Base-by-base conservation (phyloP, 768 basidiomycete genomes). In the Russula foetens region DNA sequence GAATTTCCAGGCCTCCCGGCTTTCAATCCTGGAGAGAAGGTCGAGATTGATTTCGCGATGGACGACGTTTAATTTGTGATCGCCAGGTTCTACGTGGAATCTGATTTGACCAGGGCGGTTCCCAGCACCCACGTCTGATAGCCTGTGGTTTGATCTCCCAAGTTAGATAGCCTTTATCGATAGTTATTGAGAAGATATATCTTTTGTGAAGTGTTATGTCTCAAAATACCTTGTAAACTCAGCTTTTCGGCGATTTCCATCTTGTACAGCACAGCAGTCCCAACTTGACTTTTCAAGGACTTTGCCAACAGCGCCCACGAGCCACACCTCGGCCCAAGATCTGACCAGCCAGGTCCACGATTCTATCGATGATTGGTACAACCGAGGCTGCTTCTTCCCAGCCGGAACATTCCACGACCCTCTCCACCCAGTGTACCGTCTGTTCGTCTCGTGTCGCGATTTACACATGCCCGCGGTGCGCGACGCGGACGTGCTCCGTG, bases 11-110 rank as follows among this genome's bases (percentile, higher is more conserved):
- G 97, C 67, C 81, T 98, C 29, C 97, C 97, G 48, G 92, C 96
- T 14, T 98, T 99, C 78, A 90, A 96, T 73, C 96, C 97, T 2
- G 97, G 97, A 58, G 93, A 98, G 77, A 96, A 98, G 76, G 93
- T 99, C 28, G 87, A 92, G 77, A 90, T 95, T 62, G 83, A 88
- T 69, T 80, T 94, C 62, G 83, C 81, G 53, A 90, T 90, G 85
- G 93, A 95, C 71, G 93, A 97, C 72, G 82, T 94, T 63, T 96
- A 45, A 60, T 21, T 7, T 8, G 19, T 35, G 35, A 12, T 35
- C 35, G 8, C 35, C 35, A 15, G 24, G 15, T 33, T 53, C 45
- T n/a, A 2, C 11, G 2, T 26, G 11, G 55, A 47, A 56, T 47
- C 44, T 56, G 31, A 45, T 50, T 43, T 15, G 26, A 41, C 9